Evolutionary conservation across 495 filamentous ascomycete genomes (phyloP).

Genomic region (Tuber aestivum): DNA sequence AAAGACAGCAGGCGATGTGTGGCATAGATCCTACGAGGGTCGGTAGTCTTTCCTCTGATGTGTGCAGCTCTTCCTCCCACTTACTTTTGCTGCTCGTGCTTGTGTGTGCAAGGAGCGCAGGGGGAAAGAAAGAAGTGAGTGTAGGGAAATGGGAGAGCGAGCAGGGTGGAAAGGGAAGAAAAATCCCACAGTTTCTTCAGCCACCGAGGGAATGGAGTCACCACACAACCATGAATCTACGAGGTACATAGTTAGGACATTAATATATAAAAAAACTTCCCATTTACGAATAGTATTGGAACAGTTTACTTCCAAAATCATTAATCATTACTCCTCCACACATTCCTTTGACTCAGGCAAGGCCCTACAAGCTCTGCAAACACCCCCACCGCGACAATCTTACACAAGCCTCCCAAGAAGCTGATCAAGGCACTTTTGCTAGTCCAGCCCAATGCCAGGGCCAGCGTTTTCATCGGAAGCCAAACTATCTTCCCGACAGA

Average conservation of each 20-base stretch:
- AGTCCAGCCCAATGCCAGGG: neutral
- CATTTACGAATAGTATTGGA: neutral
- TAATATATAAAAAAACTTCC: neutral
- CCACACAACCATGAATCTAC: slow-evolving; percentile 2
- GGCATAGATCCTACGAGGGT: slow-evolving; percentile 32
- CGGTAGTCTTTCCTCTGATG: slow-evolving; percentile 35
- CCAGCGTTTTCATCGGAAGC: neutral
- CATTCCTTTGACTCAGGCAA: neutral
- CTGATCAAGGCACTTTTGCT: neutral
- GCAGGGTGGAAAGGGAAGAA: slow-evolving; percentile 37
- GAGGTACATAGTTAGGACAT: neutral
- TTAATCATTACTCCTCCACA: neutral
- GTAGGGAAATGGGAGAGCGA: slow-evolving; percentile 17
- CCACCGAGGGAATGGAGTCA: slow-evolving; percentile 1
- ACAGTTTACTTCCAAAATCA: neutral
- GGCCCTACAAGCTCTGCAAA: neutral
- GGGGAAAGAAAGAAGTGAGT: neutral
- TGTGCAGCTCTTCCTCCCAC: slow-evolving; percentile 4
- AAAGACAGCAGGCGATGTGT: slow-evolving; percentile 25
- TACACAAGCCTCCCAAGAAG: slow-evolving; percentile 3
- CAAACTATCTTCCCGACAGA: neutral
- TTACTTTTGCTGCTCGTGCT: slow-evolving; percentile 3
- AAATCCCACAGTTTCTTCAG: slow-evolving; percentile 4
- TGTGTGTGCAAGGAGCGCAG: slow-evolving; percentile 11
- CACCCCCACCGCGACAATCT: neutral